phyloP scores from a whole-genome alignment of 805 yeast genomes.

The Saccharomyces cerevisiae region DNA sequence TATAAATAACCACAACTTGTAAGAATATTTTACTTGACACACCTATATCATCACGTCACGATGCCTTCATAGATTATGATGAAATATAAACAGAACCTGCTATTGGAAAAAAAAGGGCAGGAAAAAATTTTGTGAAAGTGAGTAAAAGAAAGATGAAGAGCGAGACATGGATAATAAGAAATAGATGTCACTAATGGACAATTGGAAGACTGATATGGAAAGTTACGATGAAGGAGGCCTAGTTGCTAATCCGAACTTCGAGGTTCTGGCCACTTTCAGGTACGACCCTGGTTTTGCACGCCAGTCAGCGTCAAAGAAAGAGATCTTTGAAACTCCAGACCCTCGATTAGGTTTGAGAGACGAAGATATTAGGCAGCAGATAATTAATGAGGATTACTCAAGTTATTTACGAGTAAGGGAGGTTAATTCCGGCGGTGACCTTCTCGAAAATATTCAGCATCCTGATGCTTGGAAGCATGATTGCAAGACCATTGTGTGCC shows the following conservation, averaged over 20 bases:
- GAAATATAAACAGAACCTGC: background rate
- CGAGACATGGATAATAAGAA: background rate
- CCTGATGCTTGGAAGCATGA: constrained; percentile 12
- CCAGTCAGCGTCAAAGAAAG: background rate
- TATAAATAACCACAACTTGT: background rate
- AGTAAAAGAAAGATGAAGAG: background rate
- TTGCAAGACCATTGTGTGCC: background rate
- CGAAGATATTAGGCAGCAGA: background rate
- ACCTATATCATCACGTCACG: background rate
- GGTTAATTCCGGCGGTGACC: constrained; percentile 21
- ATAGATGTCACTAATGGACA: background rate
- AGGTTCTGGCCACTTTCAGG: constrained; percentile 61
- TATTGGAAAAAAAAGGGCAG: background rate
- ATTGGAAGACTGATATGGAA: background rate
- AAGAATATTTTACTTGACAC: background rate
- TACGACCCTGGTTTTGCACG: constrained; percentile 54
- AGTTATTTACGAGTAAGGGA: background rate
- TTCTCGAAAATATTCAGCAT: constrained; percentile 17
- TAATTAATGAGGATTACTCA: background rate
- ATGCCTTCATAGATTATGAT: background rate
- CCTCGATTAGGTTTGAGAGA: background rate
- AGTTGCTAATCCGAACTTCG: constrained; percentile 29
- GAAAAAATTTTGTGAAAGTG: background rate
- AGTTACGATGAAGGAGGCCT: background rate
- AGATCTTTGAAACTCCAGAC: background rate